Percentiles rank a stretch among this genome's conserved stretches.
Evolutionary conservation across 768 basidiomycete genomes (phyloP).

Genomic region (Termitomyces sp.): DNA sequence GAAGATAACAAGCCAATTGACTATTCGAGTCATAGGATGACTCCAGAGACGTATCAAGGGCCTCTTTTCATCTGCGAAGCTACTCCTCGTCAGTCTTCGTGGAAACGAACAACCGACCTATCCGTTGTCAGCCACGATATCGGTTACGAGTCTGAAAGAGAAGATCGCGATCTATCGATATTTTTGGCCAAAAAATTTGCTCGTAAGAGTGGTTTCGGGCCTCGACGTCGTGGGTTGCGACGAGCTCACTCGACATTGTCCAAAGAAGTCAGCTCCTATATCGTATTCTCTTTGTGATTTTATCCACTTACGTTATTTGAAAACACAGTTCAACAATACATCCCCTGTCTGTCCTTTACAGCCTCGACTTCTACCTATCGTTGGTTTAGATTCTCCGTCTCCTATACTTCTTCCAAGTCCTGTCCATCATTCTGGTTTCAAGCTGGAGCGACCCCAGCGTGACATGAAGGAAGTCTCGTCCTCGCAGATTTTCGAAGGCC

Average conservation of each 20-base stretch:
- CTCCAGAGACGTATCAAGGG: neutral
- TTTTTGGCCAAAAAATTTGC: neutral
- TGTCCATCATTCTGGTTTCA: neutral
- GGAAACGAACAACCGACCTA: neutral
- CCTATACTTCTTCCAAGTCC: constrained; percentile 9
- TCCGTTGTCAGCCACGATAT: neutral
- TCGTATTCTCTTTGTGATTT: neutral
- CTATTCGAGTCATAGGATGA: neutral
- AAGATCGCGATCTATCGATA: neutral
- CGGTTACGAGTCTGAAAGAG: constrained; percentile 14
- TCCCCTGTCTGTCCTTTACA: neutral
- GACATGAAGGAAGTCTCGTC: neutral
- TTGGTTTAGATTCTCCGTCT: constrained; percentile 7
- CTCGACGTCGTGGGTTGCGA: neutral
- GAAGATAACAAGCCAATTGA: neutral
- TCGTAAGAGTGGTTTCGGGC: neutral
- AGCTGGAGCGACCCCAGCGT: neutral
- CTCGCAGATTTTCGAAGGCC: neutral
- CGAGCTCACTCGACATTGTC: neutral
- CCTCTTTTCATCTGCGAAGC: neutral
- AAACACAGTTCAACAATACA: neutral
- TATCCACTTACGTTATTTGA: neutral
- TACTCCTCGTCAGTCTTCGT: constrained; percentile 4
- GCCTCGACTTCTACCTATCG: constrained; percentile 3
- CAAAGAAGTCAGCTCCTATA: neutral